Base-by-base conservation (phyloP, 805 yeast species). In the Ogataea kodamae region DNA sequence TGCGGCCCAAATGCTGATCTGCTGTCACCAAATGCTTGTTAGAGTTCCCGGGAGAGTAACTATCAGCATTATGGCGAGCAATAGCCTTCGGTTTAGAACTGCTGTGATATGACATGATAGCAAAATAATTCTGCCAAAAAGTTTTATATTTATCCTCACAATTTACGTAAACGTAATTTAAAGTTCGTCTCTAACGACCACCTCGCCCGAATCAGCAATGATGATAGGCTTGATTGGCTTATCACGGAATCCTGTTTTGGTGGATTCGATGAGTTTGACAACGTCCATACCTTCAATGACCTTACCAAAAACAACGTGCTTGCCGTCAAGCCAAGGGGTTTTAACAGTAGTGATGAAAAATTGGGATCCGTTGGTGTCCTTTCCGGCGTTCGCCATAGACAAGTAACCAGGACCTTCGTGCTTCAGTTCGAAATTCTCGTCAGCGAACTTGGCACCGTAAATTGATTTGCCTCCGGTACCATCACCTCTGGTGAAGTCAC, bases 251-350 rank as follows among this genome's bases (percentile, higher is more conserved):
- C 67, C 64, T 15, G 94, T 87, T 64, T 78, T 75, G 42, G 83
- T 77, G 29, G 61, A 60, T 64, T 88, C 96, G 54, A 92, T 77
- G 61, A 74, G 70, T 46, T 70, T 63, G 36, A 90, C 85, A 31
- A 87, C 75, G 46, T 90, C 96, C 68, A 78, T 70, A 30, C 97
- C 97, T 37, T 81, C 88, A 11, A 87, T 39, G 36, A 92, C 96
- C 65, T 87, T 86, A 47, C 98, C 98, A 54, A 92, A 92, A 25
- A 92, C 98, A 56, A 92, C 98, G 63, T 92, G 98, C 50, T 69
- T 78, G 46, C 94, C 92, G 56, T 92, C 87, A 56, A 92, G 76
- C 97, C 98, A 92, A 30, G 81, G 67, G 37, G 96, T 86, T 21
- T 75, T 72, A 14, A 83, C 96, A 17, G 97, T 89, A 54, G 96